phyloP scores from a whole-genome alignment of 2,329 filamentous ascomycete species.

The Ascochyta lentis region DNA sequence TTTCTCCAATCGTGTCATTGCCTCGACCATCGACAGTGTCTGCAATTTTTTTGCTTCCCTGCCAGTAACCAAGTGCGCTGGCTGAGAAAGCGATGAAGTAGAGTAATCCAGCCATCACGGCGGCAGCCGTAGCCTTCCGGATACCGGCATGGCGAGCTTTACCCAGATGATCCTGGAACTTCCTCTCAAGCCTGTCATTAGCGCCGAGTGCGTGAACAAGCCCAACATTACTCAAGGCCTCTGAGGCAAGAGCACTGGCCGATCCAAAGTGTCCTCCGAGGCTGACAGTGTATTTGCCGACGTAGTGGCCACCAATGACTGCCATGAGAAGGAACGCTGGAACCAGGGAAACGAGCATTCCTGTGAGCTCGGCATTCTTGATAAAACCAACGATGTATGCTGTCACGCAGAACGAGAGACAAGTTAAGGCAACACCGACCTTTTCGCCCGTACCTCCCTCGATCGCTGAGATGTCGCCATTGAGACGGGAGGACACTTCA shows the following conservation, averaged over 20 bases:
- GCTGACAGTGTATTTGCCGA: conserved; percentile 58
- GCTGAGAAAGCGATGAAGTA: conserved; percentile 73
- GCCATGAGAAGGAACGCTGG: conserved; percentile 69
- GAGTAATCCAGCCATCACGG: conserved; percentile 65
- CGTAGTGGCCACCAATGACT: conserved; percentile 61
- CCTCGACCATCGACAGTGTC: conserved; percentile 47
- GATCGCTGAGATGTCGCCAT: conserved; percentile 70
- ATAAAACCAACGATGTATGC: conserved; percentile 72
- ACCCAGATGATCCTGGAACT: conserved; percentile 62
- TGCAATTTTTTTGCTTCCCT: conserved; percentile 65
- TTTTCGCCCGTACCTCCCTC: conserved; percentile 74
- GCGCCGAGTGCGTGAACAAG: conserved; percentile 71
- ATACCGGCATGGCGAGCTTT: conserved; percentile 60
- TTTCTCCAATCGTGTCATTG: conserved; percentile 53
- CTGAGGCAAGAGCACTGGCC: conserved; percentile 68
- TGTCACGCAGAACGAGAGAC: conserved; percentile 69
- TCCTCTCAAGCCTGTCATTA: conserved; percentile 63
- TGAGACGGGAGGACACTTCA: conserved; percentile 68
- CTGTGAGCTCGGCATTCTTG: conserved; percentile 67
- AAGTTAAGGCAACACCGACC: conserved; percentile 69
- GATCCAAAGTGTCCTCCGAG: conserved; percentile 62
- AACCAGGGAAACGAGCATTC: conserved; percentile 67
- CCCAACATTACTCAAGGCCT: conserved; percentile 65
- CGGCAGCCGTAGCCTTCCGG: conserved; percentile 65
- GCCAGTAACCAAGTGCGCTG: conserved; percentile 72